Evolutionary conservation across 768 basidiomycete genomes (phyloP).

Genomic region (Mycena chlorophos): DNA sequence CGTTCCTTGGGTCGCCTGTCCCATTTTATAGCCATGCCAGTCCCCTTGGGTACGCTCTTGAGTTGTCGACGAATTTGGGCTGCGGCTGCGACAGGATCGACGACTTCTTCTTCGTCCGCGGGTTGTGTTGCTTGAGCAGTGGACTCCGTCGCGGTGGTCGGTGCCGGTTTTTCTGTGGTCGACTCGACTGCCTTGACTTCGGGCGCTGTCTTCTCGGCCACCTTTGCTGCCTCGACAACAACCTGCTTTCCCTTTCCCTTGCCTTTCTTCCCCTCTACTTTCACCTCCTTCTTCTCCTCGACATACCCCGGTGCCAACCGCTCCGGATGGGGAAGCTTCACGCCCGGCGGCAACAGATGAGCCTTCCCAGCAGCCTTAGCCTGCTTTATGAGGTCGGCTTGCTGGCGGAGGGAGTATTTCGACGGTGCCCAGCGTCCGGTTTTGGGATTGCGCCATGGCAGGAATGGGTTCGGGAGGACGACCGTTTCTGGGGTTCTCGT

Average conservation of each 20-base stretch:
- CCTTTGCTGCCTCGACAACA: neutral
- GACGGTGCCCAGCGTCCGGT: conserved; percentile 69
- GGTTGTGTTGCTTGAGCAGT: too few relatives aligned
- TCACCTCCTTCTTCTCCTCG: too few relatives aligned
- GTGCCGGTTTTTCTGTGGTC: neutral
- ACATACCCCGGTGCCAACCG: conserved; percentile 21
- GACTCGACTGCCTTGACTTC: conserved; percentile 5
- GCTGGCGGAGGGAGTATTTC: conserved; percentile 70
- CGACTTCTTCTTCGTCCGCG: too few relatives aligned
- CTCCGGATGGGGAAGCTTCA: conserved; percentile 45
- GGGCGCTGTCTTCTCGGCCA: neutral
- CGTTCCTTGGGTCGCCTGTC: conserved; percentile 47
- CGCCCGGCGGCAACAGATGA: conserved; percentile 67
- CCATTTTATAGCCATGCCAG: conserved; percentile 31
- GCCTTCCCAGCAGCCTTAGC: conserved; percentile 56
- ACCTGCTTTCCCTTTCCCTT: neutral
- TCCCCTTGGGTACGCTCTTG: conserved; percentile 5
- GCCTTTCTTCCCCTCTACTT: neutral
- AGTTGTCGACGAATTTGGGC: too few relatives aligned
- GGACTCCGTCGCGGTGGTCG: neutral
- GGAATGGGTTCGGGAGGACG: conserved; percentile 65
- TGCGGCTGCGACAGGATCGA: too few relatives aligned
- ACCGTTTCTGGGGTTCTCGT: conserved; percentile 21
- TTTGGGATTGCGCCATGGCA: conserved; percentile 58
- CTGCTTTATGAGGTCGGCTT: conserved; percentile 75